Base-by-base conservation (phyloP, 2,329 filamentous ascomycete genomes). In the Truncatella angustata region DNA sequence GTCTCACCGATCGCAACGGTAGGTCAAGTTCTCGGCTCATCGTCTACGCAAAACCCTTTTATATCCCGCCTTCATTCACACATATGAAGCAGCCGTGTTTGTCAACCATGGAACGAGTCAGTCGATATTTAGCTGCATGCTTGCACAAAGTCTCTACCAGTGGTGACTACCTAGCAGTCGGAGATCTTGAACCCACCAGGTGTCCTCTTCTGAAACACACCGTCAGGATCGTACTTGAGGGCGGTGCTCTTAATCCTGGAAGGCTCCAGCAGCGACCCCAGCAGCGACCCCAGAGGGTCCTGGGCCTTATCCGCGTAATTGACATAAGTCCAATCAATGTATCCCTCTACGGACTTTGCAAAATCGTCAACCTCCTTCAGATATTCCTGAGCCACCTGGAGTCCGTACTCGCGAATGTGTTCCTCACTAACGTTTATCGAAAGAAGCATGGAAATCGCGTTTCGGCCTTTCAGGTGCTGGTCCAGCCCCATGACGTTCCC, bases 401-500 rank as follows among this genome's bases (percentile, higher is more conserved):
- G 21, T 11, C 49, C 49, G 10, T 16, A 21, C 4, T 36, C 49
- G 9, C 49, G 21, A 9, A 44, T 32, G 5, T 37, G 18, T 2
- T 12, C 20, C 9, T 45, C 46, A 23, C 45, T 51, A 20, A 55
- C 11, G 16, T 43, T 39, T 39, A 56, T 26, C 24, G 50, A 49
- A 21, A 37, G 37, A 5, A 53, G 24, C 21, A 53, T 26, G 12
- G 46, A 30, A 9, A 53, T 30, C 14, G 47, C 47, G 14, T 53
- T 53, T 2, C 39, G 16, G 1, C 47, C 42, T n/a, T n/a, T 30
- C 2, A 51, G 49, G 14, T 77, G 16, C 28, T 35, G 7, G 18
- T 47, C 20, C 5, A 51, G 18, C 0, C 52, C 49, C 21, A 51
- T 42, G 24, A 54, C 70, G 0, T 63, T 52, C 2, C 65, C 65